Percentiles rank a stretch among this genome's conserved stretches.
These are phyloP conservation scores for Glycyrrhiza uralensis DNA, from an alignment of 306 rosid species.

Conservation along the genomic window DNA sequence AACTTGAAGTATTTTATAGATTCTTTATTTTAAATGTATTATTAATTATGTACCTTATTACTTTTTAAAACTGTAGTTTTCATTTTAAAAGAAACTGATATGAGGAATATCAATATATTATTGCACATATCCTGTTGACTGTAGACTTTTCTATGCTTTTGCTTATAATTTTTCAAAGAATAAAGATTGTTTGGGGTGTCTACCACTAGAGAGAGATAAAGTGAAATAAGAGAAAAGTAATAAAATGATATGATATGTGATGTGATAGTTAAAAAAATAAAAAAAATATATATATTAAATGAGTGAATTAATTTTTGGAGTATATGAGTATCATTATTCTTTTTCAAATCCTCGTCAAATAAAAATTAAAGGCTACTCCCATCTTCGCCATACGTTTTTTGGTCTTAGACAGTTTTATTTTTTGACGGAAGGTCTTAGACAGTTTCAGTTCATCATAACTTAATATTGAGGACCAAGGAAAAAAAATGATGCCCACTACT, in stretches of 20 bases:
- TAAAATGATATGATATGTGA: no score
- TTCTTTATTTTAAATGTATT: not conserved
- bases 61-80: not conserved
- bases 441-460: not conserved
- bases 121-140: conserved; percentile 46
- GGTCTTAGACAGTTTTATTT: conserved; percentile 2
- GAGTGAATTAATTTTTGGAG: no score
- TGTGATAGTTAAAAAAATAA: no score
- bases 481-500: conserved; percentile 25
- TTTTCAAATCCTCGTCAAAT: conserved; percentile 24
- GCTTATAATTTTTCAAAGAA: conserved; percentile 21
- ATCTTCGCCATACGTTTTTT: not conserved
- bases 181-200: no score
- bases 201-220: no score
- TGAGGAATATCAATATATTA: conserved; percentile 19
- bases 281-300: no score
- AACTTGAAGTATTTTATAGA: not conserved
- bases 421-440: not conserved
- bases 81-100: not conserved
- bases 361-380: not conserved
- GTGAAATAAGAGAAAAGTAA: no score
- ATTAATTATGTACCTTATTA: not conserved
- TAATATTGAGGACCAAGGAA: not conserved
- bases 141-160: conserved; percentile 33
- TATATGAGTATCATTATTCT: no score